A percentile compares a stretch with the other conserved stretches of the same genome.
Conservation (phyloP, 495 filamentous ascomycete genomes). For the Aspergillus biplanus region DNA sequence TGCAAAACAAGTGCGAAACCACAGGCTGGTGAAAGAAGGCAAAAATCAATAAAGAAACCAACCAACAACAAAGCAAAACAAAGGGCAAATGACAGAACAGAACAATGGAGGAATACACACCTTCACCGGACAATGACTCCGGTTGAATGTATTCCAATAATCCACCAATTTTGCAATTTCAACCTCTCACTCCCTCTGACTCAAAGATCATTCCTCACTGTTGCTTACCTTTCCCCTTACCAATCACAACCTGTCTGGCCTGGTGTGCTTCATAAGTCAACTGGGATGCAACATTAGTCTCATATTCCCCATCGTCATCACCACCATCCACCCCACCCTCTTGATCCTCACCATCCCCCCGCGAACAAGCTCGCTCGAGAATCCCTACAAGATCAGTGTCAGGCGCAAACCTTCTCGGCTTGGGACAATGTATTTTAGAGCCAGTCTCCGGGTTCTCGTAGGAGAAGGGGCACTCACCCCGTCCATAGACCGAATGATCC, state of each 20-base stretch:
- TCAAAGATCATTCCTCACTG: neutral
- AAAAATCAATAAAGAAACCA: too few species aligned
- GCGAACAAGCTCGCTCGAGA: neutral
- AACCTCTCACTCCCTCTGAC: neutral
- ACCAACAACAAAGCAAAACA: too few species aligned
- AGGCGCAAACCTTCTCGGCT: neutral
- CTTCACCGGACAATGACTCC: too few species aligned
- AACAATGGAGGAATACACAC: too few species aligned
- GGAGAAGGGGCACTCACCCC: too few species aligned
- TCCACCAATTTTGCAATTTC: neutral
- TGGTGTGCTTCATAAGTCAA: neutral
- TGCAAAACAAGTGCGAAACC: too few species aligned
- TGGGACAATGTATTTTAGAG: too few species aligned
- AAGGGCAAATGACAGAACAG: too few species aligned
- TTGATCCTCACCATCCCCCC: neutral
- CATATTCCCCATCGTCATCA: neutral
- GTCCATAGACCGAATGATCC: neutral
- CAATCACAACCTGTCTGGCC: neutral
- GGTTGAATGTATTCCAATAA: too few species aligned
- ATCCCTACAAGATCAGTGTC: neutral
- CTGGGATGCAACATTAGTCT: neutral
- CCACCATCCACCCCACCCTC: neutral
- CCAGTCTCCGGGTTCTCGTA: too few species aligned
- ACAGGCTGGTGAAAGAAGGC: too few species aligned
- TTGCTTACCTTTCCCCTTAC: neutral